These are phyloP conservation scores for Diacronema lutheri DNA, from an alignment of 78 protist species.

Conservation along the genomic window DNA sequence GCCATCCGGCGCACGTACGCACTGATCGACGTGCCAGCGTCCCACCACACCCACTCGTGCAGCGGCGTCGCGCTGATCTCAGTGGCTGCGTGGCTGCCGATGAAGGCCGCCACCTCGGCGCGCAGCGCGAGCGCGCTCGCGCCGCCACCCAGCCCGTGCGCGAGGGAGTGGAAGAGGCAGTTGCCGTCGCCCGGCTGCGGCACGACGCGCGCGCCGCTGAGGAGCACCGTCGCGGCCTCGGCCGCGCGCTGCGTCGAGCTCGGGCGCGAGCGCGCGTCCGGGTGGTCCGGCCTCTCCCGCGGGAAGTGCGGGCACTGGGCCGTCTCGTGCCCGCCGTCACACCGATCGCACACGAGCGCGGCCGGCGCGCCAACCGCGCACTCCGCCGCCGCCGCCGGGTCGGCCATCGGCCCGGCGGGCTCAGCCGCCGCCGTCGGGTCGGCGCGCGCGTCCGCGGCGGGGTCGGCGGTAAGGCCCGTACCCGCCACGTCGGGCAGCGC, in stretches of 20 bases:
- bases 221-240: background rate
- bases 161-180: conserved; percentile 30
- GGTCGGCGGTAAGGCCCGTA: no score
- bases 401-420: no score
- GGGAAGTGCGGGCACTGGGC: background rate
- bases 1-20: background rate
- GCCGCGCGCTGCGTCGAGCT: background rate
- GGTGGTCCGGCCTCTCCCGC: background rate
- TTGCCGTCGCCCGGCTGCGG: conserved; percentile 36
- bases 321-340: conserved; percentile 9
- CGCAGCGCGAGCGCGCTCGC: background rate
- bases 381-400: no score
- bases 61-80: conserved; percentile 7
- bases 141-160: conserved; percentile 12
- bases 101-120: background rate
- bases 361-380: no score
- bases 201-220: background rate
- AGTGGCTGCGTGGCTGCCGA: background rate
- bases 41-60: conserved; percentile 8
- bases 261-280: background rate
- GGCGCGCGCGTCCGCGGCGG: no score
- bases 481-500: no score
- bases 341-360: background rate
- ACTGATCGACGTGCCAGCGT: background rate
- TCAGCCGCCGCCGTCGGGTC: no score